These are phyloP conservation scores for Cryptococcus sp. DNA, from an alignment of 1,284 basidiomycete genomes.

Conservation along the genomic window DNA sequence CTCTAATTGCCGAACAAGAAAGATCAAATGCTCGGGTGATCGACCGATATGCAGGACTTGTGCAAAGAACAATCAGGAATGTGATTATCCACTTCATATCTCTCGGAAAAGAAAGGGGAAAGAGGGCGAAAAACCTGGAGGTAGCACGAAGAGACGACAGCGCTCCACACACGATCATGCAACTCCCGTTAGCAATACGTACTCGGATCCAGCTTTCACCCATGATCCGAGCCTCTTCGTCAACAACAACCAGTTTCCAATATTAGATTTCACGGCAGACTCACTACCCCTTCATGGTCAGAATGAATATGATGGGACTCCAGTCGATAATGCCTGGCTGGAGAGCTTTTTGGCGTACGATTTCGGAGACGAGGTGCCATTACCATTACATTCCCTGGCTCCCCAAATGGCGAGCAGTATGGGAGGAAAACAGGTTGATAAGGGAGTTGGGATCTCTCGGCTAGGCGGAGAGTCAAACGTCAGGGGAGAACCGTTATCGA, in stretches of 20 bases:
- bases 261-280: neutral
- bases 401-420: neutral
- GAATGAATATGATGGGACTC: neutral
- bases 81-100: constrained; percentile 5
- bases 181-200: too few species aligned
- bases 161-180: too few species aligned
- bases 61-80: constrained; percentile 1
- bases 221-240: too few species aligned
- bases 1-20: constrained; percentile 4
- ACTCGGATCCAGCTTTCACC: too few species aligned
- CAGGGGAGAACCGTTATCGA: neutral
- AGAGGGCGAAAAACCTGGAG: neutral
- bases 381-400: neutral
- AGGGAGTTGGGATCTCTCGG: neutral
- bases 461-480: neutral
- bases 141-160: too few species aligned
- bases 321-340: neutral
- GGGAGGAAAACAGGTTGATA: neutral
- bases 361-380: neutral
- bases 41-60: constrained; percentile 5
- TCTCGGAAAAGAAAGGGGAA: constrained; percentile 3
- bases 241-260: neutral
- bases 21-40: constrained; percentile 10
- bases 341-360: neutral
- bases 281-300: neutral